Base-by-base conservation (phyloP, 257 asterid species). In the Scutellaria baicalensis region DNA sequence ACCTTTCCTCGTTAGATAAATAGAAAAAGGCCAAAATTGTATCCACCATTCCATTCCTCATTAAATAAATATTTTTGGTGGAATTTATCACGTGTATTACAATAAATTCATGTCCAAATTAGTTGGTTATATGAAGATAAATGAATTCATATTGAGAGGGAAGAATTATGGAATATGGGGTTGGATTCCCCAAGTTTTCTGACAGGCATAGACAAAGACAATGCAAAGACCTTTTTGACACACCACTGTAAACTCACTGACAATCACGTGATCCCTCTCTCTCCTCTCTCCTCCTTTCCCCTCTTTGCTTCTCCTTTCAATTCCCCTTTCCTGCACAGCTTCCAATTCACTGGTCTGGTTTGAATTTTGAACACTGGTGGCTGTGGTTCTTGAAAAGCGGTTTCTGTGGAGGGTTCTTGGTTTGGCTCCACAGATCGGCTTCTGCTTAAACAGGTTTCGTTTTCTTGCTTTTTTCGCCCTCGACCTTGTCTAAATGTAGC, bases 231-330 rank as follows among this genome's bases (percentile, higher is more conserved):
- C 6, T 84, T 69, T 77, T 78, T 16, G 47, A 71, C 77, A 75
- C 80, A 55, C 73, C 33, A 74, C 80, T 64, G 79, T 23, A 54
- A 79, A 56, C 45, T 23, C 70, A 18, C 91, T 83, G 92, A 86
- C 90, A 85, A 79, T 78, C 97, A 91, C 94, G 97, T 91, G 97
- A 64, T 79, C 74, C n/a, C 73, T 42, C 69, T 39, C 42, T 27
- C 76, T 60, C 72, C 72, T 33, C 38, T 21, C 51, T 13, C 35
- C 40, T 9, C 1, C 71, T 13, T 59, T 10, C 66, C 6, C 62
- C 18, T n/a, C 69, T 52, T 52, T 23, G 0, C 42, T 35, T 11
- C 56, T 75, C 79, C 80, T 45, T 70, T 79, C 81, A 73, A 75
- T 70, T 73, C 56, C 44, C 45, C 21, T 9, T 35, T 66, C 39